phyloP scores from a whole-genome alignment of 345 rosid species.

The Corchorus capsularis region DNA sequence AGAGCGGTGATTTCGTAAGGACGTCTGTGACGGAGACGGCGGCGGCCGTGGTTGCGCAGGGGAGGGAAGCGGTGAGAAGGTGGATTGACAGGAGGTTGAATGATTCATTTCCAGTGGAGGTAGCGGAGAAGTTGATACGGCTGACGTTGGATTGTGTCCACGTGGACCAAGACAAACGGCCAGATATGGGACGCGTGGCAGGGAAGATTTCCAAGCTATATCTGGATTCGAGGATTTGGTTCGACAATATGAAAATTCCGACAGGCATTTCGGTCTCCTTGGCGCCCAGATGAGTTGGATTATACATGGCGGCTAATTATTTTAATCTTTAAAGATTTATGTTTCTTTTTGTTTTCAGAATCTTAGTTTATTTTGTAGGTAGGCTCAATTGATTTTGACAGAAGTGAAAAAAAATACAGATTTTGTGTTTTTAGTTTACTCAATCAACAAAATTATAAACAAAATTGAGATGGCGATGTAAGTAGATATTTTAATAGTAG shows the following conservation, averaged over 20 bases:
- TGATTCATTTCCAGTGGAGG: slow-evolving; percentile 81
- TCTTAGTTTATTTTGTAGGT: not conserved
- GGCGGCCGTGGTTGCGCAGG: slow-evolving; percentile 37
- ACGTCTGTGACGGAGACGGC: slow-evolving; percentile 74
- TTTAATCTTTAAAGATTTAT: not conserved
- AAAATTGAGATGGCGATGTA: too few species aligned
- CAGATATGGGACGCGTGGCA: slow-evolving; percentile 84
- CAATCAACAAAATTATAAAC: too few species aligned
- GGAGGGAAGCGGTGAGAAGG: slow-evolving; percentile 46
- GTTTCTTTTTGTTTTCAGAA: not conserved
- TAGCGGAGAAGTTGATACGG: slow-evolving; percentile 54
- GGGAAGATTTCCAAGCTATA: slow-evolving; percentile 74
- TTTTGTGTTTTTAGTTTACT: too few species aligned
- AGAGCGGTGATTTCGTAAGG: slow-evolving; percentile 42
- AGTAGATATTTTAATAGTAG: too few species aligned
- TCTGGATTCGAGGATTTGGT: slow-evolving; percentile 66
- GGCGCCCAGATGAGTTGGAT: slow-evolving; percentile 54
- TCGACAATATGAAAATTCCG: slow-evolving; percentile 42
- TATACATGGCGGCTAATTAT: not conserved
- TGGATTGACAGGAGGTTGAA: slow-evolving; percentile 74
- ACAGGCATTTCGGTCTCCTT: slow-evolving; percentile 61
- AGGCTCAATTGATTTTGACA: slow-evolving; percentile 14
- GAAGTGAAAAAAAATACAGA: not conserved
- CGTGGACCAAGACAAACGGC: slow-evolving; percentile 64
- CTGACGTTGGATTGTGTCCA: slow-evolving; percentile 70